Base-by-base conservation (phyloP, 1,284 basidiomycete species). In the Trametes sp. region DNA sequence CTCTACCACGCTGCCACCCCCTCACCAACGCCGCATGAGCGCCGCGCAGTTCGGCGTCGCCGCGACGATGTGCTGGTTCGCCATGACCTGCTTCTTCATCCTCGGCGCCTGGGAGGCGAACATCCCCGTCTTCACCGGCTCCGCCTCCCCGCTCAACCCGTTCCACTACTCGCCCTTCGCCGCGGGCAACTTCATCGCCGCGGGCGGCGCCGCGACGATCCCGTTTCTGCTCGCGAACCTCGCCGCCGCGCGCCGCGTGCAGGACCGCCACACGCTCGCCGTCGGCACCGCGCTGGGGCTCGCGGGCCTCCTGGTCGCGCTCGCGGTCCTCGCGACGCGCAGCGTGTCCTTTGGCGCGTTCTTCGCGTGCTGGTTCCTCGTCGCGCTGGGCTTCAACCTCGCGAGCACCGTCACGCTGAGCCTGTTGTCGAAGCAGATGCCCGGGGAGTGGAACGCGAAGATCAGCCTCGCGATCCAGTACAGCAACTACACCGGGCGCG, bases 11-110 rank as follows among this genome's bases (percentile, higher is more conserved):
- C 24, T n/a, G n/a, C n/a, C n/a, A n/a, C 52, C 6, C 38, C 14
- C 38, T 60, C 46, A 2, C 11, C 23, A 29, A 2, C 49, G 36
- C 53, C 59, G 45, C 38, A 67, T 67, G 66, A 67, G 59, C 24
- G 56, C 54, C 1, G 62, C 63, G 1, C 76, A 78, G 64, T 77
- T 75, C 74, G 87, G 85, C 24, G 84, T 88, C 36, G 79, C 84
- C 19, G 68, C 77, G 33, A 87, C 84, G 69, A 90, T 90, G 87
- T 88, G 86, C 71, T 90, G 87, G 85, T 87, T 84, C 68, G 83
- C 88, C 41, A 89, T 90, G 87, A 82, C 85, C 9, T 88, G 84
- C 72, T 92, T 91, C 80, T 88, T 90, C 76, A 81, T 89, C 69
- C 83, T 91, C 54, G 88, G 87, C 19, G 83, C 84, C 19, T 90